Evolutionary conservation across 208 protist genomes (phyloP).

Genomic region (Wallacemonas collosoma): DNA sequence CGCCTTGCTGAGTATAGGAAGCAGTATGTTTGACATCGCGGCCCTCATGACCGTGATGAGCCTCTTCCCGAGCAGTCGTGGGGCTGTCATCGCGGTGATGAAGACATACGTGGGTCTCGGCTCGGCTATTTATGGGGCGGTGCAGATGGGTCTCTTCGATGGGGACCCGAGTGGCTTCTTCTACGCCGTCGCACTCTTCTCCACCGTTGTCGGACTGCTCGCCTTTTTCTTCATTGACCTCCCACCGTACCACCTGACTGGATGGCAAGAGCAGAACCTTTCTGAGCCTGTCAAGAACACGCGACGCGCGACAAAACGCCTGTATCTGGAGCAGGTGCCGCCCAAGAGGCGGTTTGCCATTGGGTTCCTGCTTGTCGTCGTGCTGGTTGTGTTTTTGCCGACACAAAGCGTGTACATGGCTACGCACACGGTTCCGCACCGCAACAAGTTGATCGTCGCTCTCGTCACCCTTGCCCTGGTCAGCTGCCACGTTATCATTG

Average conservation of each 20-base stretch:
- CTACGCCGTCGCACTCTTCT: constrained; percentile 49
- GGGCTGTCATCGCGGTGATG: constrained; percentile 82
- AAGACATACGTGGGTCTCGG: constrained; percentile 89
- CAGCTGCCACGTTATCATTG: constrained; percentile 42
- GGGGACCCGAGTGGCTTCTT: constrained; percentile 55
- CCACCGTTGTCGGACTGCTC: constrained; percentile 39
- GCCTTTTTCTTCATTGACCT: constrained; percentile 61
- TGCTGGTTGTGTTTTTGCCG: constrained; percentile 71
- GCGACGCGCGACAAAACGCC: constrained; percentile 41
- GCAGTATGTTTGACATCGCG: constrained; percentile 69
- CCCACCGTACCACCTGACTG: constrained; percentile 78
- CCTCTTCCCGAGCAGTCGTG: constrained; percentile 77
- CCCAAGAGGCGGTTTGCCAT: constrained; percentile 61
- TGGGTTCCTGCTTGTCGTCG: constrained; percentile 56
- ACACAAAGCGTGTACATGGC: constrained; percentile 51
- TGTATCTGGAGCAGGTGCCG: constrained; percentile 71
- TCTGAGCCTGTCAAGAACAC: constrained; percentile 36
- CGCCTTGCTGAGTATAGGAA: constrained; percentile 48
- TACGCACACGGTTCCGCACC: constrained; percentile 31
- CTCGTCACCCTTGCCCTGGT: constrained; percentile 37
- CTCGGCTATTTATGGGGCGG: constrained; percentile 69
- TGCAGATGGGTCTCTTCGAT: constrained; percentile 75
- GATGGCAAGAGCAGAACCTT: constrained; percentile 47
- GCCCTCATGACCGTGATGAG: constrained; percentile 78
- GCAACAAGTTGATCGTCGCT: constrained; percentile 44